Conservation (phyloP, 148 eudicot genomes). For the Chenopodium album region DNA sequence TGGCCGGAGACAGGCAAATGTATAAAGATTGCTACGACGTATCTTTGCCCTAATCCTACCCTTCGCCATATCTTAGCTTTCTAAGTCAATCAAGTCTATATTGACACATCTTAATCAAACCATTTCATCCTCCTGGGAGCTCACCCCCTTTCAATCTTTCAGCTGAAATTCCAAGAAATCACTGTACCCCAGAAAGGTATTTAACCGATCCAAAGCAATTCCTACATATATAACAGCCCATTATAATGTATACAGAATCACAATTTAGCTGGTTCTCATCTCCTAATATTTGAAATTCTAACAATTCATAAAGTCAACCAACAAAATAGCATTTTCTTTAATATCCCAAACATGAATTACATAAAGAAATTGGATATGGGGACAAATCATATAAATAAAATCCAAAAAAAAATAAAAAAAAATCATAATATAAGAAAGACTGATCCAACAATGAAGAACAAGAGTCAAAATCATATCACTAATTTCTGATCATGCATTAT, state of each 20-base stretch:
- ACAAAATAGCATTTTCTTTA: background rate
- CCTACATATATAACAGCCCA: conserved; percentile 18
- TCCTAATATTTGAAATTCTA: background rate
- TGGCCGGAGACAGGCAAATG: conserved; percentile 60
- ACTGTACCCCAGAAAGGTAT: conserved; percentile 6
- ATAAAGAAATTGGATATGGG: background rate
- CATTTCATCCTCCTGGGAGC: background rate
- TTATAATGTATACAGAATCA: conserved; percentile 5
- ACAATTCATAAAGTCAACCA: conserved; percentile 24
- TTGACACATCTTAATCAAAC: conserved; percentile 25
- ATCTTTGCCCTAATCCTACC: conserved; percentile 73
- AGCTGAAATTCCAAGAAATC: conserved; percentile 9
- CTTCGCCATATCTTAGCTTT: conserved; percentile 43
- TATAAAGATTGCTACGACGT: conserved; percentile 64
- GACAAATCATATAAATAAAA: conserved; percentile 9
- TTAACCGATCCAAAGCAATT: conserved; percentile 21
- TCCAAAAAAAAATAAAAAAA: background rate
- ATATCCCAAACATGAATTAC: background rate
- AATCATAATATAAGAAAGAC: background rate
- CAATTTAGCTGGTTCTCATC: background rate
- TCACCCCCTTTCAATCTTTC: conserved; percentile 9
- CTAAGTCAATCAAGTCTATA: conserved; percentile 28
- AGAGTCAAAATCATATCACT: conserved; percentile 7
- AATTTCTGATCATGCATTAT: conserved; percentile 12
- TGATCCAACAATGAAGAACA: conserved; percentile 6